Evolutionary conservation across 129 eudicot genomes (phyloP).

Genomic region (Escallonia herrerae): DNA sequence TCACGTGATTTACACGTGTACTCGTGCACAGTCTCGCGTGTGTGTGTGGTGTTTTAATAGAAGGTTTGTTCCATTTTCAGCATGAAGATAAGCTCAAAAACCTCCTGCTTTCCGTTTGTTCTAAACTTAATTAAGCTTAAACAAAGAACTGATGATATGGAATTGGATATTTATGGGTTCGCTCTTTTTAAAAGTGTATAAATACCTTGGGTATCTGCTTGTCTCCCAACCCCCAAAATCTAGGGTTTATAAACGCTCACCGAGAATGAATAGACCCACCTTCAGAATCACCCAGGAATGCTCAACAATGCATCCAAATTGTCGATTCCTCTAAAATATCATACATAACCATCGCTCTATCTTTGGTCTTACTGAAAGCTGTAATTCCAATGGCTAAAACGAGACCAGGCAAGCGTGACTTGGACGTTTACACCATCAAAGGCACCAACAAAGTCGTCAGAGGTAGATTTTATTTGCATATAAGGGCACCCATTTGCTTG

Average conservation of each 20-base stretch:
- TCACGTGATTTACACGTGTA: too few relatives aligned
- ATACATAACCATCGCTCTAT: background rate
- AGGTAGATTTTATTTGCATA: slow-evolving; percentile 25
- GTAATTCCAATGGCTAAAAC: slow-evolving; percentile 48
- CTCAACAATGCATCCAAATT: slow-evolving; percentile 22
- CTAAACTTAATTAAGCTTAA: too few relatives aligned
- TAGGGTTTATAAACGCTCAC: slow-evolving; percentile 5
- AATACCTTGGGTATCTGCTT: too few relatives aligned
- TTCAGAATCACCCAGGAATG: background rate
- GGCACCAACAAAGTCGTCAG: slow-evolving; percentile 64
- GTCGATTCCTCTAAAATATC: slow-evolving; percentile 9
- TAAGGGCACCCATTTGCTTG: background rate
- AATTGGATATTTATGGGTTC: too few relatives aligned
- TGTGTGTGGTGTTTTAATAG: too few relatives aligned
- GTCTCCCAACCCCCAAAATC: slow-evolving; percentile 5
- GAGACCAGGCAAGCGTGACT: slow-evolving; percentile 51
- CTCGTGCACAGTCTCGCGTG: too few relatives aligned
- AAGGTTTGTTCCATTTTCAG: too few relatives aligned
- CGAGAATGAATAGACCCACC: background rate
- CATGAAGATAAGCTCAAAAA: too few relatives aligned
- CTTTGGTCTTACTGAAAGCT: background rate
- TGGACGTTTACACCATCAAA: slow-evolving; percentile 53
- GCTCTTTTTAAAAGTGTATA: too few relatives aligned
- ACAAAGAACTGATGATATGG: too few relatives aligned
- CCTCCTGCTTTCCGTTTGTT: too few relatives aligned